phyloP scores from a whole-genome alignment of 306 rosid genomes.

The Sophora flavescens region DNA sequence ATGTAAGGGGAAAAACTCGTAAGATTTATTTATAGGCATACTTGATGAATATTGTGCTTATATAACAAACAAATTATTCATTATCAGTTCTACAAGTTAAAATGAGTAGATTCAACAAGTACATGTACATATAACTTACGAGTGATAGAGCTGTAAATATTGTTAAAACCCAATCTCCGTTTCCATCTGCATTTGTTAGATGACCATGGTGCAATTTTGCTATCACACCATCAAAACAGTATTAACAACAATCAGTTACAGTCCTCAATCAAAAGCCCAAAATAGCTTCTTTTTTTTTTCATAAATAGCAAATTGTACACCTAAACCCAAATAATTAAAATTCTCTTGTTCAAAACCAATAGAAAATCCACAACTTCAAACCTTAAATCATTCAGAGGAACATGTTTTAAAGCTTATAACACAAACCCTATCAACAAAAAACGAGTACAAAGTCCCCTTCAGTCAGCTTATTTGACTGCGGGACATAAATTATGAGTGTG shows the following conservation, averaged over 20 bases:
- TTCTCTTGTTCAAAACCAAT: slow-evolving; percentile 14
- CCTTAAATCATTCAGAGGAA: not conserved
- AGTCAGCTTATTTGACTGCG: no score
- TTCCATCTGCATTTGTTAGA: slow-evolving; percentile 93
- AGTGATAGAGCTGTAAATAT: slow-evolving; percentile 87
- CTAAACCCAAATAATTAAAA: slow-evolving; percentile 2
- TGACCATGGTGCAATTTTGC: slow-evolving; percentile 96
- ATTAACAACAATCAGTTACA: slow-evolving; percentile 30
- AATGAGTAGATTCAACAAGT: slow-evolving; percentile 11
- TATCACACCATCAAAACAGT: slow-evolving; percentile 51
- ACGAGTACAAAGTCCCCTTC: no score
- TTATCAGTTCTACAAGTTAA: slow-evolving; percentile 7
- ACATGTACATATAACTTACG: slow-evolving; percentile 61
- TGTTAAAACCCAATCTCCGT: slow-evolving; percentile 96
- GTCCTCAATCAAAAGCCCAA: slow-evolving; percentile 30
- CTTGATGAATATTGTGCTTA: not conserved
- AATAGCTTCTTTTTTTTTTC: slow-evolving; percentile 13
- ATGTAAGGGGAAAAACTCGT: not conserved
- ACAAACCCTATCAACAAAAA: no score
- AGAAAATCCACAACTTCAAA: slow-evolving; percentile 18
- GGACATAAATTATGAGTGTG: no score
- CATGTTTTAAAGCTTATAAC: not conserved
- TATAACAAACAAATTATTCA: not conserved
- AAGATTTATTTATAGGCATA: not conserved
- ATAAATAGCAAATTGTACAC: slow-evolving; percentile 17